Evolutionary conservation across 2,329 filamentous ascomycete species (phyloP).

Genomic region (Cladosporium sp.): DNA sequence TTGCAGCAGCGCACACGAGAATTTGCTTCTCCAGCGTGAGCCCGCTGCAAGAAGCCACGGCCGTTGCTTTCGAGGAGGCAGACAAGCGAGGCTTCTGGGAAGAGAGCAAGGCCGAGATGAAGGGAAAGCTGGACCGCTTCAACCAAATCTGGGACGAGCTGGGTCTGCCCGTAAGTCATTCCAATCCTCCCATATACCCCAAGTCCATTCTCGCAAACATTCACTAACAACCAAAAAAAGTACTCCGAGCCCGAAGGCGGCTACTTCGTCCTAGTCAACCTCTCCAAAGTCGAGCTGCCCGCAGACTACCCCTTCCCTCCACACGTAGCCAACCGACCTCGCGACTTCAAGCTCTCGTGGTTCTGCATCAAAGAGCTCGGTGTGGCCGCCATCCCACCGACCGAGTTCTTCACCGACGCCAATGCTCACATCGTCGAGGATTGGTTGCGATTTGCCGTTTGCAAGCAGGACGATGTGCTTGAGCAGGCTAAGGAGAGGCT

Average conservation of each 20-base stretch:
- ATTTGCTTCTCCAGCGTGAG: conserved; percentile 96
- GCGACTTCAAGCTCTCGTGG: conserved; percentile 94
- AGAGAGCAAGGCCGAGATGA: conserved; percentile 77
- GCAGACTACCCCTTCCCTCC: conserved; percentile 80
- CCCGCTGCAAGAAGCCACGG: conserved; percentile 88
- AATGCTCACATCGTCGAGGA: conserved; percentile 86
- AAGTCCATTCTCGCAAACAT: neutral
- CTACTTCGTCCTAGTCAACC: conserved; percentile 95
- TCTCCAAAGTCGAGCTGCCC: conserved; percentile 80
- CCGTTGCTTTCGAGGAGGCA: conserved; percentile 89
- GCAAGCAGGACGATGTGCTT: conserved; percentile 80
- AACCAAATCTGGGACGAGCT: conserved; percentile 58
- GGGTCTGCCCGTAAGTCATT: conserved; percentile 35
- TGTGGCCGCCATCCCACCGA: conserved; percentile 91
- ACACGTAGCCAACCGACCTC: conserved; percentile 77
- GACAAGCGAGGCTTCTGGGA: conserved; percentile 85
- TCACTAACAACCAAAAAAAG: conserved; percentile 21
- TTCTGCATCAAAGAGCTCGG: conserved; percentile 96
- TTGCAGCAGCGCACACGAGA: conserved; percentile 85
- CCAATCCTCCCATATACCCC: neutral
- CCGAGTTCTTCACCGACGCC: conserved; percentile 86
- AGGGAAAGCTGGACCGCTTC: conserved; percentile 79
- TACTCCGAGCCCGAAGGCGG: conserved; percentile 94
- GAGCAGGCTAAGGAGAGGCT: conserved; percentile 48
- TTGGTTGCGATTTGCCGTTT: conserved; percentile 92